These are phyloP conservation scores for Spathaspora girioi DNA, from an alignment of 805 yeast species.

Conservation along the genomic window DNA sequence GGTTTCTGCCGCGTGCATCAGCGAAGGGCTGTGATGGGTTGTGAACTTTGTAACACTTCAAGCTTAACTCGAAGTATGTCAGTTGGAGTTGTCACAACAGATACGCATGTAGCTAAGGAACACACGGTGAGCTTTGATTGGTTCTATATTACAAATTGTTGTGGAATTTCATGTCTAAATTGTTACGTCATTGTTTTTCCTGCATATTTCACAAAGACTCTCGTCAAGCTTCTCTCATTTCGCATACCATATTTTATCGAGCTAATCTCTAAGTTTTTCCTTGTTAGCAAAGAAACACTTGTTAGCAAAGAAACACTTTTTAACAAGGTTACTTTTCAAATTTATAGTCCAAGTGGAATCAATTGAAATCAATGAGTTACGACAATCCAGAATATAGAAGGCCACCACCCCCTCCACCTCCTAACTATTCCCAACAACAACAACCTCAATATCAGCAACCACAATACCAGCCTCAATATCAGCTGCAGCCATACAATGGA, in stretches of 20 bases:
- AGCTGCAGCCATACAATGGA: background rate
- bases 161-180: too few relatives aligned
- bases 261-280: too few relatives aligned
- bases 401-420: constrained; percentile 6
- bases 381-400: constrained; percentile 3
- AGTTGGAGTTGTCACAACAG: background rate
- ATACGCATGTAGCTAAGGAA: too few relatives aligned
- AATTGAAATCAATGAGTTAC: constrained; percentile 4
- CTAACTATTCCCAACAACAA: constrained; percentile 8
- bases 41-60: background rate
- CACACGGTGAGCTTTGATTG: too few relatives aligned
- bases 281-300: too few relatives aligned
- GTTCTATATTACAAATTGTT: too few relatives aligned
- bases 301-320: too few relatives aligned
- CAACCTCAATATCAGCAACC: constrained; percentile 6
- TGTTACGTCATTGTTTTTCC: too few relatives aligned
- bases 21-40: background rate
- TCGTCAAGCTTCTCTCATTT: background rate
- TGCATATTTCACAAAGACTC: too few relatives aligned
- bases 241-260: too few relatives aligned
- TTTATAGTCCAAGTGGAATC: background rate
- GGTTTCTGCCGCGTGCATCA: background rate
- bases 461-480: constrained; percentile 1
- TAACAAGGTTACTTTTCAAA: background rate
- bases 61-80: background rate